Conservation (phyloP, 495 filamentous ascomycete species). For the Tirmania nivea region DNA sequence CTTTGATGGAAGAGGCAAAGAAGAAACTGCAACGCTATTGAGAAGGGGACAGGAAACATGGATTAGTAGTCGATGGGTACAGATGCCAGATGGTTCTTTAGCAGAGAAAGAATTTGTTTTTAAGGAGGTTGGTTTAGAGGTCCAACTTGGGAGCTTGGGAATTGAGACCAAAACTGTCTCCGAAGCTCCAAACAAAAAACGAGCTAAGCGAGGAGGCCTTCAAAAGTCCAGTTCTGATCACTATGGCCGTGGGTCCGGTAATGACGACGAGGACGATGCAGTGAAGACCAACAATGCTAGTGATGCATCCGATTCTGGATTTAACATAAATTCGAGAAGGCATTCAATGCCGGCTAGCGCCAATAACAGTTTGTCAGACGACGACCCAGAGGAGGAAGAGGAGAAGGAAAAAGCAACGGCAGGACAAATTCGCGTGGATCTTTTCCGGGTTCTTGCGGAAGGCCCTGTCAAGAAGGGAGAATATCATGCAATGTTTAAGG, state of each 20-base stretch:
- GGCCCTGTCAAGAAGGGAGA: slow-evolving; percentile 94
- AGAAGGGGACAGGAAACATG: slow-evolving; percentile 91
- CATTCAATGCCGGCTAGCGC: slow-evolving; percentile 19
- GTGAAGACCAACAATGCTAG: slow-evolving; percentile 30
- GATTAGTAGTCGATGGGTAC: slow-evolving; percentile 97
- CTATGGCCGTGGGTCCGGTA: neutral
- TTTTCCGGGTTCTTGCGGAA: slow-evolving; percentile 86
- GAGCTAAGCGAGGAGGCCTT: slow-evolving; percentile 27
- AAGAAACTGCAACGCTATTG: slow-evolving; percentile 88
- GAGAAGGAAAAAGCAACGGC: slow-evolving; percentile 84
- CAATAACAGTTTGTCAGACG: slow-evolving; percentile 44
- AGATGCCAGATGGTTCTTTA: slow-evolving; percentile 72
- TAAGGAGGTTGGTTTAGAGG: slow-evolving; percentile 84
- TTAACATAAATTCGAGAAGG: slow-evolving; percentile 38
- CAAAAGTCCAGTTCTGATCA: neutral
- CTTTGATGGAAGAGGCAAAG: slow-evolving; percentile 86
- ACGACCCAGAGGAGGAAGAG: slow-evolving; percentile 60
- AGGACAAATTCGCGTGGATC: slow-evolving; percentile 92
- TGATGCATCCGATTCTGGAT: slow-evolving; percentile 59
- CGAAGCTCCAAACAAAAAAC: slow-evolving; percentile 40
- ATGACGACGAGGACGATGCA: slow-evolving; percentile 26
- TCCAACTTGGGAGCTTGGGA: slow-evolving; percentile 88
- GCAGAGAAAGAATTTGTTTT: slow-evolving; percentile 96
- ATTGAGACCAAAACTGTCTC: slow-evolving; percentile 35
- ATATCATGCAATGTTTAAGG: slow-evolving; percentile 95